Evolutionary conservation across 2,329 filamentous ascomycete species (phyloP), one percentile per base, ranked within the genome.

Genomic region (Pseudogymnoascus verrucosus): DNA sequence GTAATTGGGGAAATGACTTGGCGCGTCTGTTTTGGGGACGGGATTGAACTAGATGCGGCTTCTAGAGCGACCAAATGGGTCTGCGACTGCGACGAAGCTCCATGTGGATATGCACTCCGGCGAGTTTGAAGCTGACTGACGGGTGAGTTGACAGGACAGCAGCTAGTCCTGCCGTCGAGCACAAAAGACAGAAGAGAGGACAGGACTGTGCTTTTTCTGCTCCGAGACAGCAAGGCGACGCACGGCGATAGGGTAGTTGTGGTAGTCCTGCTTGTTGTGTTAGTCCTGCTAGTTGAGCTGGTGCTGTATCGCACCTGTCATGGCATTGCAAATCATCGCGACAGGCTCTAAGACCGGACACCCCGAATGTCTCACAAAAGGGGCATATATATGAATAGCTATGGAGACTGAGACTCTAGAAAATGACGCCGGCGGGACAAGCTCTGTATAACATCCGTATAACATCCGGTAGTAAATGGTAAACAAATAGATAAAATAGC

Each of bases 401-500:
- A 16, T 16, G 44, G 23, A 16, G 12, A 26, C 21, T 42, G 23
- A 16, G 12, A 26, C 21, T 42, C 39, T 42, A 42, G 39, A 42
- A 42, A 42, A 42, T 19, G 39, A 19, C 39, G 39, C 39, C 5
- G 16, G 39, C 16, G 39, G 19, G 39, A 42, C 16, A 8, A 34
- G 31, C n/a, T n/a, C n/a, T n/a, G 31, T 34, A 34, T 34, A 34
- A 34, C 28, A 42, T 26, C 44, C 21, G 31, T 34, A 34, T 34
- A 34, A 34, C 28, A 42, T 26, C 44, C 21, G 23, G 7, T 28
- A 8, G 47, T 54, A 54, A 51, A 51, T 16, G 8, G 44, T 51
- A 51, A 54, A 54, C 47, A 54, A 54, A 31, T 31, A 54, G 47
- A 54, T 54, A 54, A 54, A 54, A 54, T 54, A 2, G 14, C 47